These are phyloP conservation scores for Trichoderma atrobrunneum DNA, from an alignment of 2,329 filamentous ascomycete genomes.

Conservation along the genomic window DNA sequence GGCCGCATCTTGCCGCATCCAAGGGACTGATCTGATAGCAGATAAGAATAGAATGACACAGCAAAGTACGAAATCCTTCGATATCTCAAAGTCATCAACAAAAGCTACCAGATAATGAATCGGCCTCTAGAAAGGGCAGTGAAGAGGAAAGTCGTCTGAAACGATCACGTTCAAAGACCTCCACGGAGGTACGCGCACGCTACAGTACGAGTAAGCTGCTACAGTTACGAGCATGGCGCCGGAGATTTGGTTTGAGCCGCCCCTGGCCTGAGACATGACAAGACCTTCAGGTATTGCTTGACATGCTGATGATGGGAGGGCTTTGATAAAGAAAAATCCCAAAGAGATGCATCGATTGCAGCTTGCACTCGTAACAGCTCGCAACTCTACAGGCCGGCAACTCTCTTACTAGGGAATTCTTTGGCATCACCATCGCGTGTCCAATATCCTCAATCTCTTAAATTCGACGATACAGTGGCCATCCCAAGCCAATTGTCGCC, in stretches of 20 bases:
- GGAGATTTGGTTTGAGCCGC: constrained; percentile 11
- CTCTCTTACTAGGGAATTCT: not conserved
- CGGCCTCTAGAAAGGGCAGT: not conserved
- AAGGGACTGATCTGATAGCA: not conserved
- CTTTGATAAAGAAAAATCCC: not conserved
- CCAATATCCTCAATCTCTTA: not conserved
- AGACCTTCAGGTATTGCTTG: not conserved
- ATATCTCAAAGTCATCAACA: not conserved
- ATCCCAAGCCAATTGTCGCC: not conserved
- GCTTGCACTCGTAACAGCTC: not conserved
- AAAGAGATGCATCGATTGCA: not conserved
- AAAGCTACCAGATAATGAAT: not conserved
- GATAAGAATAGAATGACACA: not conserved
- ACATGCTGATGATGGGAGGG: not conserved
- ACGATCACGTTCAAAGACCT: not conserved
- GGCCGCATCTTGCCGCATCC: constrained; percentile 7
- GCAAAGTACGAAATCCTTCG: not conserved
- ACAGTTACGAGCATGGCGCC: not conserved
- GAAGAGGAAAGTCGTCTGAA: not conserved
- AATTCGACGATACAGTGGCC: not conserved
- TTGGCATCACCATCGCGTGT: not conserved
- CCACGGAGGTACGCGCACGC: not conserved
- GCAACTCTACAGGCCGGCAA: not conserved
- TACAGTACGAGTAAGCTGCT: not conserved
- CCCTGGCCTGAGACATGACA: not conserved